These are phyloP conservation scores for Cyamopsis tetragonoloba DNA, from an alignment of 306 rosid species.

Conservation along the genomic window DNA sequence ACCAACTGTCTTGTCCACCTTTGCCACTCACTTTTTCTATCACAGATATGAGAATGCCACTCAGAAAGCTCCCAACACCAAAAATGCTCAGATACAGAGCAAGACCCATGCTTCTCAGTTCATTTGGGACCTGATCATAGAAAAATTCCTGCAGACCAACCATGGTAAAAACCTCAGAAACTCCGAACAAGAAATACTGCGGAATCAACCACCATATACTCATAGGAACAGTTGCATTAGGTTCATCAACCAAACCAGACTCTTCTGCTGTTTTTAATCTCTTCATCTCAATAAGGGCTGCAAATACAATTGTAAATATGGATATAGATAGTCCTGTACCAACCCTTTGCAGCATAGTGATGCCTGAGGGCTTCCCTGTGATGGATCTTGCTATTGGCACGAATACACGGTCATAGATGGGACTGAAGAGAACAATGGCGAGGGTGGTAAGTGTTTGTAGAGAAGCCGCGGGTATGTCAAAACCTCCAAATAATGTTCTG, in stretches of 20 bases:
- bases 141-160: conserved; percentile 82
- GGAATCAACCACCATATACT: conserved; percentile 78
- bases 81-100: conserved; percentile 57
- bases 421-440: conserved; percentile 35
- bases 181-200: conserved; percentile 53
- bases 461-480: conserved; percentile 60
- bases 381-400: conserved; percentile 53
- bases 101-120: conserved; percentile 64
- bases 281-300: conserved; percentile 55
- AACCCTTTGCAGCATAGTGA: conserved; percentile 70
- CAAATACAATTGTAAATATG: conserved; percentile 35
- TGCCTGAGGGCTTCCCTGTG: conserved; percentile 57
- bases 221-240: conserved; percentile 56
- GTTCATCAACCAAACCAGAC: conserved; percentile 45
- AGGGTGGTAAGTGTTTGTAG: conserved; percentile 45
- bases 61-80: conserved; percentile 64
- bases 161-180: conserved; percentile 57
- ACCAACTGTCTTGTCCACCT: conserved; percentile 49
- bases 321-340: conserved; percentile 62
- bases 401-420: conserved; percentile 52
- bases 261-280: conserved; percentile 60
- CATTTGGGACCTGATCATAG: conserved; percentile 68
- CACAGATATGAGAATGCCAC: conserved; percentile 55
- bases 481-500: conserved; percentile 39
- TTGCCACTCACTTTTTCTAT: conserved; percentile 35